Evolutionary conservation across 2,329 filamentous ascomycete genomes (phyloP), one percentile per base, ranked within the genome.

Genomic region (Apiospora malaysiana): DNA sequence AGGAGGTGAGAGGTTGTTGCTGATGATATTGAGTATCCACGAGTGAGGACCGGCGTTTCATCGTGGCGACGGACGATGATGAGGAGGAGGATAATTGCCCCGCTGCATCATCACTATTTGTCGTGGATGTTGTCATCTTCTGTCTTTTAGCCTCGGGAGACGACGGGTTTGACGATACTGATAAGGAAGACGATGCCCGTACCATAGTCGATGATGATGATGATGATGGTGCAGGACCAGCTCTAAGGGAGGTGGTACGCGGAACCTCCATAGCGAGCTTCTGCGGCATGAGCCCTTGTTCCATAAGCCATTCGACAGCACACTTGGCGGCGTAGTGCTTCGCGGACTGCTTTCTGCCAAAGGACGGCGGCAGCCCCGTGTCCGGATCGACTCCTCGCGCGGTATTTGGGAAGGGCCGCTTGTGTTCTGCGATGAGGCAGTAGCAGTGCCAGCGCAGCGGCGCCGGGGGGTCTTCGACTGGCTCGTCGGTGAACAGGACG

Each of bases 261-360:
- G 56, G 56, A 0, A 63, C 21, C 10, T 63, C 56, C 1, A 9
- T 18, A 1, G 56, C 56, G 32, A 63, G 56, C 16, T n/a, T 63
- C 21, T 5, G 27, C 32, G 75, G 75, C 77, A 83, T 81, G 43
- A 74, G 72, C 10, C 75, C 75, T 32, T 77, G 72, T 2, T 49
- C 69, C 25, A 77, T 75, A 21, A 88, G 79, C 79, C 82, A 87
- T 9, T 81, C 77, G 27, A 85, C 74, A 32, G 86, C 86, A 16
- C 81, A 82, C 74, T 83, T 83, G 27, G 87, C 86, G 0, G 88
- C 87, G 73, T 85, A 88, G 72, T 84, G 81, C 77, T 87, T 89
- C 32, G 88, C 87, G 46, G 84, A 84, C 81, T 87, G 89, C 74
- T 89, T 89, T 37, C 76, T 80, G 14, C 77, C 70, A 69, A 88